Evolutionary conservation across 306 rosid genomes (phyloP), one percentile per base, ranked within the genome.

Genomic region (Begonia masoniana): DNA sequence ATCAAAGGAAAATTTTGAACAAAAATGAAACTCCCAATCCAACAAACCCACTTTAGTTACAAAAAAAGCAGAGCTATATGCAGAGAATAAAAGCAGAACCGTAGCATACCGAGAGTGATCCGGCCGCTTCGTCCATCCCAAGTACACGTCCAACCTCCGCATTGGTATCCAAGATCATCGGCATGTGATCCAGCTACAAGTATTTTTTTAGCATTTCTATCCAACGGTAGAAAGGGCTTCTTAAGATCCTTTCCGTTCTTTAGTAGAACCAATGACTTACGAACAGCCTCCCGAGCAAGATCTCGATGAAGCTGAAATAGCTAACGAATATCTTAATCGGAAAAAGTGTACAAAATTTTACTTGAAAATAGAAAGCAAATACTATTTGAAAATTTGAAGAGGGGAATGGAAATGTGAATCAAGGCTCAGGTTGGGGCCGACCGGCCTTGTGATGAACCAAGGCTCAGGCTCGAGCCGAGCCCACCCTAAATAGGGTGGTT

Each of bases 81-180:
- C 50, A 66, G 7, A 41, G 39, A 56, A 31, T 43, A 14, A 39
- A 47, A 19, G 50, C 12, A 52, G 11, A 24, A 52, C 47, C 17
- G 51, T 39, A 52, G 41, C 74, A 47, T 85, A 82, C 95, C 95
- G 41, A 76, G 31, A 9, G 95, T 82, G 26, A 76, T 80, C 64
- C 70, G 69, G 52, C 97, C 95, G 17, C 78, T 65, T 12, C 54
- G 6, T 48, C 95, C 97, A 61, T 51, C 35, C 91, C 83, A 80
- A 24, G 81, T 68, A 48, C 56, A 65, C 4, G 95, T 89, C 95
- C 97, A 82, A 57, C 97, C 95, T 53, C 97, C 95, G 52, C 97
- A 82, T 56, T 85, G 97, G 69, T 50, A 85, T 52, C 95, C 97
- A 50, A 89, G 80, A 78, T 89, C 63, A 70, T 84, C 87, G 0